Evolutionary conservation across 768 basidiomycete species (phyloP).

Genomic region (Boletales sp.): DNA sequence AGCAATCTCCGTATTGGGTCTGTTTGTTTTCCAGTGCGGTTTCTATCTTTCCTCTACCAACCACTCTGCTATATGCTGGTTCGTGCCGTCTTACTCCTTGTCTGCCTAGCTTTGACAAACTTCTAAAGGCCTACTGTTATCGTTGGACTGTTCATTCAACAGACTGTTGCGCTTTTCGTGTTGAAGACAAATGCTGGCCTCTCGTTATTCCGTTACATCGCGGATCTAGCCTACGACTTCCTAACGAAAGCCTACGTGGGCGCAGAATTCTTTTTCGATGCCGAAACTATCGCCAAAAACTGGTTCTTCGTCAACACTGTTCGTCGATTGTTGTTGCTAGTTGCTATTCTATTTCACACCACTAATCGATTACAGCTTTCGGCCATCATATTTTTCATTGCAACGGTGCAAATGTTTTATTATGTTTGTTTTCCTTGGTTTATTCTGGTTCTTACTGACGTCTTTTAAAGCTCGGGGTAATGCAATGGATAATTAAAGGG

Average conservation of each 20-base stretch:
- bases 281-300: constrained; percentile 56
- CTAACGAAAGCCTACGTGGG: constrained; percentile 64
- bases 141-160: constrained; percentile 82
- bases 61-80: constrained; percentile 71
- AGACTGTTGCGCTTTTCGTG: constrained; percentile 84
- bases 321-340: constrained; percentile 20
- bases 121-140: constrained; percentile 73
- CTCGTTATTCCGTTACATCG: constrained; percentile 80
- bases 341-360: constrained; percentile 6
- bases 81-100: constrained; percentile 14
- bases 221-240: constrained; percentile 77
- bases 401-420: constrained; percentile 89
- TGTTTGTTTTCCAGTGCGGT: constrained; percentile 72
- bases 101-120: background rate
- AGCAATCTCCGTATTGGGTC: constrained; percentile 76
- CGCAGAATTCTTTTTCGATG: constrained; percentile 80
- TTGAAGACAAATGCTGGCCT: constrained; percentile 83
- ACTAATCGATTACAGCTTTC: constrained; percentile 43
- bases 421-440: constrained; percentile 37
- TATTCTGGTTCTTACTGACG: background rate
- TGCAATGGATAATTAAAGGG: constrained; percentile 90
- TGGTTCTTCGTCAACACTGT: constrained; percentile 88
- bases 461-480: constrained; percentile 58
- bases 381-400: constrained; percentile 91
- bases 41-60: constrained; percentile 69